A percentile compares a stretch with the other conserved stretches of the same genome.
These are phyloP conservation scores for Coniochaeta hoffmannii DNA, from an alignment of 2,329 filamentous ascomycete species.

Conservation along the genomic window DNA sequence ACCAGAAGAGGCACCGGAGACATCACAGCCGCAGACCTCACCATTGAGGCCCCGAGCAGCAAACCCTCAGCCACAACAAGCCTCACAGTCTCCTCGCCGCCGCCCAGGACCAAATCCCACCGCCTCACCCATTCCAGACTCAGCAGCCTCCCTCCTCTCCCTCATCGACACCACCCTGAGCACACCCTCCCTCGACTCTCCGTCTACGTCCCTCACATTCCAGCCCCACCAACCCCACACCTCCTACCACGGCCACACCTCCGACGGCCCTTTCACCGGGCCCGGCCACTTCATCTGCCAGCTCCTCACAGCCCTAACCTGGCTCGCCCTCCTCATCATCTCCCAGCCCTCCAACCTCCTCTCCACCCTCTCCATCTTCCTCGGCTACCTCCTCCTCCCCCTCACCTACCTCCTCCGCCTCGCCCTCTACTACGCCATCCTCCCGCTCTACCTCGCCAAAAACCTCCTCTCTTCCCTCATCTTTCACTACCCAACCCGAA, in stretches of 20 bases:
- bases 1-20: no score
- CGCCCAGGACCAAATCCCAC: no score
- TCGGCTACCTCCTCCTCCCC: constrained; percentile 1
- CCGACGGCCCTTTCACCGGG: neutral
- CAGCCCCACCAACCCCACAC: neutral
- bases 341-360: constrained; percentile 11
- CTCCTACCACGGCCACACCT: constrained; percentile 10
- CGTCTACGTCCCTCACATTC: neutral
- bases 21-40: no score
- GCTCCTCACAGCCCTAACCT: constrained; percentile 13
- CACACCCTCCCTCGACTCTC: neutral
- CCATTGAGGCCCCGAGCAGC: no score
- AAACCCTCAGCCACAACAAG: no score
- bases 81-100: no score
- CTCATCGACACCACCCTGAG: neutral
- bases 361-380: constrained; percentile 3
- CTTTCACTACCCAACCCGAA: neutral
- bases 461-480: neutral
- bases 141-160: neutral
- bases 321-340: constrained; percentile 13
- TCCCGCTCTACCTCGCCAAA: neutral
- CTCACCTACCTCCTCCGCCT: constrained; percentile 1
- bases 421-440: constrained; percentile 4
- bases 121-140: no score
- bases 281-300: constrained; percentile 11